Percentiles rank a stretch among this genome's conserved stretches.
These are phyloP conservation scores for Dothidotthia symphoricarpi DNA, from an alignment of 2,329 filamentous ascomycete genomes.

Conservation along the genomic window DNA sequence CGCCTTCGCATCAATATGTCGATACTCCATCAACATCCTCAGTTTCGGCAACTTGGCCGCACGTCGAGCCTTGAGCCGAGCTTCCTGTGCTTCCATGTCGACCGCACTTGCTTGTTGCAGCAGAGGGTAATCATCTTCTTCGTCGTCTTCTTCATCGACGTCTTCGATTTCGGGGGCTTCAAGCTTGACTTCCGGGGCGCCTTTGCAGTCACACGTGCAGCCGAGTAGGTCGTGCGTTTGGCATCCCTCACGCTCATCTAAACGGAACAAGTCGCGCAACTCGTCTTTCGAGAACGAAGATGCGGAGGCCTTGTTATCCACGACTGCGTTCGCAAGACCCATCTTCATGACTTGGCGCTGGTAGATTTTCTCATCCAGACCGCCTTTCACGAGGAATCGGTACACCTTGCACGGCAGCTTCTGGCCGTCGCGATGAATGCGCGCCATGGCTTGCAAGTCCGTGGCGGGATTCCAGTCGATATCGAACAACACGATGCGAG, in stretches of 20 bases:
- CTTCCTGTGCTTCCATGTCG: slow-evolving; percentile 49
- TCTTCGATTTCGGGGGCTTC: slow-evolving; percentile 16
- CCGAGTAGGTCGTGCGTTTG: slow-evolving; percentile 67
- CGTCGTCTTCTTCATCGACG: slow-evolving; percentile 21
- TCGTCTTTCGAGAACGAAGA: slow-evolving; percentile 66
- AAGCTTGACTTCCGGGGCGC: slow-evolving; percentile 29
- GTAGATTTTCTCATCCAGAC: slow-evolving; percentile 72
- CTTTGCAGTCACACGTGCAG: slow-evolving; percentile 61
- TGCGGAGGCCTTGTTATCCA: slow-evolving; percentile 62
- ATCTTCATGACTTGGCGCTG: slow-evolving; percentile 71
- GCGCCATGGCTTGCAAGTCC: slow-evolving; percentile 72
- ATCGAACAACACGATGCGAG: slow-evolving; percentile 68
- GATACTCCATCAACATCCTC: slow-evolving; percentile 55
- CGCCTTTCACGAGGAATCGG: slow-evolving; percentile 65
- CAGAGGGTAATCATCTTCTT: slow-evolving; percentile 25
- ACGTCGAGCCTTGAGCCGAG: slow-evolving; percentile 38
- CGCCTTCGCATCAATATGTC: slow-evolving; percentile 49
- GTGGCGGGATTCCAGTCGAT: slow-evolving; percentile 75
- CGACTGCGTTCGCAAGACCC: slow-evolving; percentile 67
- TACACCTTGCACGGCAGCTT: slow-evolving; percentile 68
- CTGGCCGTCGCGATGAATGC: slow-evolving; percentile 71
- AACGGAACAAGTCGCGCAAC: slow-evolving; percentile 63
- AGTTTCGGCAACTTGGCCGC: slow-evolving; percentile 45
- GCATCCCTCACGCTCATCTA: slow-evolving; percentile 61
- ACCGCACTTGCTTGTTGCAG: slow-evolving; percentile 45